phyloP scores from a whole-genome alignment of 306 rosid species.

The Corylus heterophylla region DNA sequence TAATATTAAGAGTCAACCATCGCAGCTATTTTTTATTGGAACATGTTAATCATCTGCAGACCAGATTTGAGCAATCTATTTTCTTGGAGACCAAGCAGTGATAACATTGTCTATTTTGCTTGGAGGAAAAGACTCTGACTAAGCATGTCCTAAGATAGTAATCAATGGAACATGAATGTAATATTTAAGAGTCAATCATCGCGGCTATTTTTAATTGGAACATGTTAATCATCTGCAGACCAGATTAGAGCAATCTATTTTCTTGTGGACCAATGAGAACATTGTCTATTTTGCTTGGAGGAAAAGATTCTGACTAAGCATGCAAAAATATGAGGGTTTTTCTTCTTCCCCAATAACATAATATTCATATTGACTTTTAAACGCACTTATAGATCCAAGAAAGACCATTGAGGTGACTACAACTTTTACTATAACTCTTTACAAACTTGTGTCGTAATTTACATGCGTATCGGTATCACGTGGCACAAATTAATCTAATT shows the following conservation, averaged over 20 bases:
- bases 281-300: too few species aligned
- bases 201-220: neutral
- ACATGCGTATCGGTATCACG: too few species aligned
- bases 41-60: neutral
- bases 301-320: too few species aligned
- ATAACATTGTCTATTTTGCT: neutral
- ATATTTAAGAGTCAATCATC: neutral
- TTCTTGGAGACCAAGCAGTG: neutral
- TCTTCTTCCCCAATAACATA: neutral
- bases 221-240: neutral
- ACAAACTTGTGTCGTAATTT: too few species aligned
- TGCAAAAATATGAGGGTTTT: neutral
- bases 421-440: too few species aligned
- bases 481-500: too few species aligned
- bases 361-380: neutral
- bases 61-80: neutral
- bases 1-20: neutral
- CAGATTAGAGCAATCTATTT: neutral
- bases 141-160: neutral
- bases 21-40: neutral
- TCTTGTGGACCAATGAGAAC: neutral
- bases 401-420: too few species aligned
- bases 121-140: neutral
- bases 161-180: neutral
- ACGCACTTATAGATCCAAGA: neutral